These are phyloP conservation scores for Noccaea caerulescens DNA, from an alignment of 345 rosid species.

Conservation along the genomic window DNA sequence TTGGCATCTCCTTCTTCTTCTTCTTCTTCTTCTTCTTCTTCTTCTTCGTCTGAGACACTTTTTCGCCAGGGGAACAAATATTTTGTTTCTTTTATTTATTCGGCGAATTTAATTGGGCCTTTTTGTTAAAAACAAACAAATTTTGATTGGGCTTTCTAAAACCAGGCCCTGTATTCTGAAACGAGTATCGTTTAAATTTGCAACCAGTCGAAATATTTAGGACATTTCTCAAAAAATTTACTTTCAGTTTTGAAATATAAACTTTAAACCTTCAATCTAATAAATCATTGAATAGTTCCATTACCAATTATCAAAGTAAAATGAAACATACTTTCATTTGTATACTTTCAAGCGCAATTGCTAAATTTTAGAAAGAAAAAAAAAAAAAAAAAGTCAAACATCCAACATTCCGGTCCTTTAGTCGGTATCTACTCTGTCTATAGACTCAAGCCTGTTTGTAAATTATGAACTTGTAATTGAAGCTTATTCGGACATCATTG, in stretches of 20 bases:
- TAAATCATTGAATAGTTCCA: too few relatives aligned
- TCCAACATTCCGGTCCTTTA: not conserved
- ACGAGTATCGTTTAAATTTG: too few relatives aligned
- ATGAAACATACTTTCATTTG: too few relatives aligned
- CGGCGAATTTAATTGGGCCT: constrained; percentile 29
- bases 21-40: constrained; percentile 27
- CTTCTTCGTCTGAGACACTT: constrained; percentile 21
- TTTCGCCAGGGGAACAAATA: not conserved
- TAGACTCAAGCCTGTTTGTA: not conserved
- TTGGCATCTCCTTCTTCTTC: constrained; percentile 18
- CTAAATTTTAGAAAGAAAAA: too few relatives aligned
- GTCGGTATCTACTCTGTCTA: not conserved
- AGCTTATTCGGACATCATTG: constrained; percentile 16
- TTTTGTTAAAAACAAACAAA: not conserved
- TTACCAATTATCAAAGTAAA: too few relatives aligned
- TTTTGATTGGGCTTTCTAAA: not conserved
- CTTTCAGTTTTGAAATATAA: too few relatives aligned
- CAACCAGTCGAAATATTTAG: too few relatives aligned
- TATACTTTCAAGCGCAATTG: too few relatives aligned
- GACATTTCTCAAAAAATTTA: too few relatives aligned
- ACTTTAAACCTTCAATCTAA: too few relatives aligned
- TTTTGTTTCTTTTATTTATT: not conserved
- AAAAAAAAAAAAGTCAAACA: not conserved
- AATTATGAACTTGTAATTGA: not conserved
- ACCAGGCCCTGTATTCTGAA: too few relatives aligned